Evolutionary conservation across 805 yeast species (phyloP).

Genomic region (Candida arabinofermentans): DNA sequence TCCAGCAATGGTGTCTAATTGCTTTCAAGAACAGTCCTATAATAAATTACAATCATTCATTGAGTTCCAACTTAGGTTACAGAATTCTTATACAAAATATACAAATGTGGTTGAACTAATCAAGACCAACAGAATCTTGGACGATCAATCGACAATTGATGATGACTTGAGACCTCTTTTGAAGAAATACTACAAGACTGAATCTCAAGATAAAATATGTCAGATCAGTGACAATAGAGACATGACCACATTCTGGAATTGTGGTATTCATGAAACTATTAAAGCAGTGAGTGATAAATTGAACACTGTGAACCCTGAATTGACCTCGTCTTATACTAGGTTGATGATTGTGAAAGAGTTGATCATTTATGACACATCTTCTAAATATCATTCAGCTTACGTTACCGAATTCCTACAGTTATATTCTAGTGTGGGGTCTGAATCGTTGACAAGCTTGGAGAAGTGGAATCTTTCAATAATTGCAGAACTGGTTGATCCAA

Average conservation of each 20-base stretch:
- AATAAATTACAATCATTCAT: conserved; percentile 66
- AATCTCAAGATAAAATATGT: conserved; percentile 25
- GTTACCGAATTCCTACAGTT: conserved; percentile 10
- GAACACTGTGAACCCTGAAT: conserved; percentile 22
- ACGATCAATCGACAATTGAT: conserved; percentile 14
- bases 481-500: conserved; percentile 7
- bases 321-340: conserved; percentile 30
- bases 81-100: conserved; percentile 45
- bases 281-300: conserved; percentile 15
- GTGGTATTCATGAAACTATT: conserved; percentile 36
- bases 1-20: conserved; percentile 42
- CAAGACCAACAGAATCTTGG: conserved; percentile 31
- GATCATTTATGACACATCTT: conserved; percentile 31
- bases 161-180: conserved; percentile 11
- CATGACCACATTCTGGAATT: conserved; percentile 46
- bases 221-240: conserved; percentile 59
- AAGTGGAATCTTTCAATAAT: conserved; percentile 30
- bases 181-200: conserved; percentile 14
- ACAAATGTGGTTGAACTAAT: conserved; percentile 32
- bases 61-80: conserved; percentile 51
- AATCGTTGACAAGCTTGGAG: conserved; percentile 35
- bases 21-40: conserved; percentile 56
- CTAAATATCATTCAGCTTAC: conserved; percentile 24
- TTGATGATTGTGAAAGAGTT: conserved; percentile 38
- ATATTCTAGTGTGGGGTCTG: conserved; percentile 13